A percentile compares a stretch with the other conserved stretches of the same genome.
Conservation (phyloP, 345 rosid genomes). For the Pistacia integerrima region DNA sequence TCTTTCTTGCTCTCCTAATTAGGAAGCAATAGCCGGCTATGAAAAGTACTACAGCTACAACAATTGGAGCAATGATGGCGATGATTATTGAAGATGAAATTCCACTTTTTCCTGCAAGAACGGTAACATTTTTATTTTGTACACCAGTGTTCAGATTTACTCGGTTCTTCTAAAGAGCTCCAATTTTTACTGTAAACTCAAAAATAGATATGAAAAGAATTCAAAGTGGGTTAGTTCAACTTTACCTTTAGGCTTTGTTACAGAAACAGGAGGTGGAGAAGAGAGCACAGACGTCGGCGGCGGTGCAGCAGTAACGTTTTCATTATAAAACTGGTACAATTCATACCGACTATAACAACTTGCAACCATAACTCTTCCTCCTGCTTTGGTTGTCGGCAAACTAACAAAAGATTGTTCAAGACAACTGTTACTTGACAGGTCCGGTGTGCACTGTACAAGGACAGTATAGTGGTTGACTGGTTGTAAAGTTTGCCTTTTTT, state of each 20-base stretch:
- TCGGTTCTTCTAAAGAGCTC: too few species aligned
- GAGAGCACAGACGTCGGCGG: neutral
- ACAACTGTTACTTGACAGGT: slow-evolving; percentile 19
- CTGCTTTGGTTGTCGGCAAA: neutral
- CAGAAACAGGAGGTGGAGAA: neutral
- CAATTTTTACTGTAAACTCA: neutral
- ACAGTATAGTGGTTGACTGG: neutral
- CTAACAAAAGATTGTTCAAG: neutral
- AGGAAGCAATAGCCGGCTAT: slow-evolving; percentile 28
- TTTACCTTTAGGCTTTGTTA: neutral
- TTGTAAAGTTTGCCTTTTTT: neutral
- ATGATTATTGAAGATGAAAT: slow-evolving; percentile 23
- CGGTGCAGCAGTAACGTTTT: neutral
- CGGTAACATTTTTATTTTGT: neutral
- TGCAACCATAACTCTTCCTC: slow-evolving; percentile 31
- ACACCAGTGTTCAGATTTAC: neutral
- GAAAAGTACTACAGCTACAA: slow-evolving; percentile 29
- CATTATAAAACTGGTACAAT: slow-evolving; percentile 23
- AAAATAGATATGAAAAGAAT: too few species aligned
- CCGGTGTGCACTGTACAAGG: slow-evolving; percentile 35
- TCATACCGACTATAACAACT: slow-evolving; percentile 42
- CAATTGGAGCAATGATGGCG: slow-evolving; percentile 35
- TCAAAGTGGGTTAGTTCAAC: neutral
- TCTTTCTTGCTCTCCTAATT: slow-evolving; percentile 33
- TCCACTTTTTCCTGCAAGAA: slow-evolving; percentile 32